phyloP scores from a whole-genome alignment of 345 rosid genomes.

The Carallia pectinifolia region DNA sequence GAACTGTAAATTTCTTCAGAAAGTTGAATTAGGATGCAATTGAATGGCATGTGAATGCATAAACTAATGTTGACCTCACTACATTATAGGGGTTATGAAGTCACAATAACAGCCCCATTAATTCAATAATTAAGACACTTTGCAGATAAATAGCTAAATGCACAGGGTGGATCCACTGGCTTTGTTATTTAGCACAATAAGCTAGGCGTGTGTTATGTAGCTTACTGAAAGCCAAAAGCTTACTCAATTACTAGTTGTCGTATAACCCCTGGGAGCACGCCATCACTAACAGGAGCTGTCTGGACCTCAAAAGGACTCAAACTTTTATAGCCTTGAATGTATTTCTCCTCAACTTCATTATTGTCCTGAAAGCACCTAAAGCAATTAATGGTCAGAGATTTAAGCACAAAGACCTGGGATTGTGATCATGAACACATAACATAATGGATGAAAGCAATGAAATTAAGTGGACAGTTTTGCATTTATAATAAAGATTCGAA shows the following conservation, averaged over 20 bases:
- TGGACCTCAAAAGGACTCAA: constrained; percentile 54
- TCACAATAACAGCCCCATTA: too few species aligned
- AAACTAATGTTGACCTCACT: not conserved
- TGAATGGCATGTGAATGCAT: not conserved
- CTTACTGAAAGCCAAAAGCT: constrained; percentile 3
- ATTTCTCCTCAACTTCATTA: constrained; percentile 19
- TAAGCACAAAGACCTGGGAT: not conserved
- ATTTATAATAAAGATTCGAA: too few species aligned
- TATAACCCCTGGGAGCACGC: constrained; percentile 85
- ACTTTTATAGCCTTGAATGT: constrained; percentile 7
- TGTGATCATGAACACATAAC: too few species aligned
- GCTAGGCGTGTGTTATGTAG: not conserved
- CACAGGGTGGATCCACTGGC: too few species aligned
- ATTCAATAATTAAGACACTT: too few species aligned
- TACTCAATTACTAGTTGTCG: constrained; percentile 85
- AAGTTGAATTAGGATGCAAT: not conserved
- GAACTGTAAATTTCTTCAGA: too few species aligned
- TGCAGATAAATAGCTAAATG: too few species aligned
- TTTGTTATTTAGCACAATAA: not conserved
- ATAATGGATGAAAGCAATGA: too few species aligned
- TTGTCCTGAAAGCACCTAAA: constrained; percentile 37
- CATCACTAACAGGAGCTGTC: constrained; percentile 74
- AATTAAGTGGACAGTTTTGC: too few species aligned
- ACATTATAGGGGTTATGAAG: not conserved
- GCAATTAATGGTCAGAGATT: not conserved